Evolutionary conservation across 1,284 basidiomycete genomes (phyloP).

Genomic region (Cryptococcus neoformans): DNA sequence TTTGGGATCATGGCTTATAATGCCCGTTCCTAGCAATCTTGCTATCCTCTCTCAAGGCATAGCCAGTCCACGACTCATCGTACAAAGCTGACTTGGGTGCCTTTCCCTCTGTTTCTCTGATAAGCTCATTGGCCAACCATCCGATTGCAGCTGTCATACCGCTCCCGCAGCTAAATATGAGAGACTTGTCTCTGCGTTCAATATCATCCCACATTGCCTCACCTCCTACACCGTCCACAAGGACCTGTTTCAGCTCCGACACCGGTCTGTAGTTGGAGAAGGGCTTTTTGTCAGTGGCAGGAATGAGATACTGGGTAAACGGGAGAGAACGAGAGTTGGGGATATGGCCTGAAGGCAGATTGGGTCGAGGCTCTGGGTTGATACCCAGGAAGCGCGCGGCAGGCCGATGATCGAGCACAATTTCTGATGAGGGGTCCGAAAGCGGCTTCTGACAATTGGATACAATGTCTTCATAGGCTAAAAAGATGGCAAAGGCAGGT

Average conservation of each 20-base stretch:
- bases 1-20: too few species aligned
- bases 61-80: constrained; percentile 38
- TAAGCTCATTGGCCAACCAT: constrained; percentile 80
- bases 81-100: constrained; percentile 46
- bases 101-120: constrained; percentile 64
- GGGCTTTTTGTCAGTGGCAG: constrained; percentile 42
- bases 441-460: constrained; percentile 61
- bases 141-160: constrained; percentile 96
- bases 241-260: constrained; percentile 59
- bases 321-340: constrained; percentile 82
- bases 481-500: neutral
- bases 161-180: constrained; percentile 78
- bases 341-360: constrained; percentile 88
- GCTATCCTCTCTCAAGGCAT: constrained; percentile 1
- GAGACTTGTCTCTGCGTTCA: constrained; percentile 58
- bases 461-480: constrained; percentile 81
- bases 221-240: constrained; percentile 55
- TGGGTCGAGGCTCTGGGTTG: constrained; percentile 84
- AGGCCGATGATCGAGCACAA: constrained; percentile 86
- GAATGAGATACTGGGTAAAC: constrained; percentile 68
- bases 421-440: constrained; percentile 55
- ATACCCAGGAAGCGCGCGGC: constrained; percentile 70
- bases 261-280: constrained; percentile 59
- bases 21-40: neutral
- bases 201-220: constrained; percentile 55